Conservation (phyloP, 2,329 filamentous ascomycete species). For the Aureobasidium sp. region DNA sequence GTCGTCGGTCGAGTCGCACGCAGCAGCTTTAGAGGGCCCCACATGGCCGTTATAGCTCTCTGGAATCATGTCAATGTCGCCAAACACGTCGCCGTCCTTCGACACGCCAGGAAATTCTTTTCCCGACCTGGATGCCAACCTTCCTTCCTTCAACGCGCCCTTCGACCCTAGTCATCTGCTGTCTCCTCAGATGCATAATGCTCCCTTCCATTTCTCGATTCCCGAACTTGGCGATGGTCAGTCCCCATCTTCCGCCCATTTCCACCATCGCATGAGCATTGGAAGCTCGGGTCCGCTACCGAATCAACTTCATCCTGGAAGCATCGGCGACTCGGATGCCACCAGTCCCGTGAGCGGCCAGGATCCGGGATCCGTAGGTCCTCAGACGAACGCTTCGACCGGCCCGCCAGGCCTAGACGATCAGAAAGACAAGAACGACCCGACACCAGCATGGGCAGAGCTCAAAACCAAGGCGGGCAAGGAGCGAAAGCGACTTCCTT, state of each 20-base stretch:
- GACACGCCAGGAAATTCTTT: neutral
- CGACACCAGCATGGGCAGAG: slow-evolving; percentile 40
- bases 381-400: slow-evolving; percentile 2
- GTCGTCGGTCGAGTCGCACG: neutral
- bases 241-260: slow-evolving; percentile 25
- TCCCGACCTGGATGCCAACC: neutral
- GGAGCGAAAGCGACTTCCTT: slow-evolving; percentile 81
- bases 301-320: slow-evolving; percentile 18
- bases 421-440: slow-evolving; percentile 21
- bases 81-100: slow-evolving; percentile 10
- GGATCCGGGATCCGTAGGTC: neutral
- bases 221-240: slow-evolving; percentile 19
- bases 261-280: slow-evolving; percentile 24
- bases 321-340: slow-evolving; percentile 22
- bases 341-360: slow-evolving; percentile 20
- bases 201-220: slow-evolving; percentile 13
- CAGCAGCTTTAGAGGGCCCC: slow-evolving; percentile 7
- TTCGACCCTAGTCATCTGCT: slow-evolving; percentile 1
- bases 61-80: slow-evolving; percentile 6
- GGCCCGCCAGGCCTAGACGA: slow-evolving; percentile 11
- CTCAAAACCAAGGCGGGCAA: slow-evolving; percentile 68
- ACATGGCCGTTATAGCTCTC: slow-evolving; percentile 13
- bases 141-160: neutral
- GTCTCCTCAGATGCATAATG: slow-evolving; percentile 6
- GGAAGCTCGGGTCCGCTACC: slow-evolving; percentile 21